Percentiles rank a stretch among this genome's conserved stretches.
These are phyloP conservation scores for Globisporangium nunn DNA, from an alignment of 352 stramenopile species.

Conservation along the genomic window DNA sequence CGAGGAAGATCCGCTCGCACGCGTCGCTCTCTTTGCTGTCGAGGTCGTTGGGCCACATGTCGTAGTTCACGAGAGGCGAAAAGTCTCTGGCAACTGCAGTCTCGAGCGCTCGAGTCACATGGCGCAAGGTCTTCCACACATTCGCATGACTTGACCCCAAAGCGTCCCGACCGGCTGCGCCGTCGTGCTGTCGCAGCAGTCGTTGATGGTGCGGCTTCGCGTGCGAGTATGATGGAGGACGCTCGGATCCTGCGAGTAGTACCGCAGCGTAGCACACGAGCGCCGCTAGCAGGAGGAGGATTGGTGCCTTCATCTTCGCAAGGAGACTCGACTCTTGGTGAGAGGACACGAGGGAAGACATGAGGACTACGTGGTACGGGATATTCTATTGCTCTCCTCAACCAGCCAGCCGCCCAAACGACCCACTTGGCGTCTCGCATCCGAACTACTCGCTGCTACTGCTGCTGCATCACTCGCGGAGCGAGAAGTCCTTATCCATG, in stretches of 20 bases:
- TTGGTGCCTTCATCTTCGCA: background rate
- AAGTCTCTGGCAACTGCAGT: background rate
- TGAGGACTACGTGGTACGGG: background rate
- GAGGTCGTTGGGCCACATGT: slow-evolving; percentile 5
- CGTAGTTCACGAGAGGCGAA: background rate
- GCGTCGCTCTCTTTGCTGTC: slow-evolving; percentile 24
- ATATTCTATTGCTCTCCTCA: background rate
- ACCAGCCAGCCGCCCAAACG: too few relatives aligned
- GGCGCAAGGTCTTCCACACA: background rate
- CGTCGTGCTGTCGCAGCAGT: background rate
- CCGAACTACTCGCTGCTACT: too few relatives aligned
- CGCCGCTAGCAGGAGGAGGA: background rate
- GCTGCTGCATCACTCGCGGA: slow-evolving; percentile 32
- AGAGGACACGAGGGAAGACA: background rate
- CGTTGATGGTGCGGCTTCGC: background rate
- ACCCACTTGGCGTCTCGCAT: too few relatives aligned
- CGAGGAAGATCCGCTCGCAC: slow-evolving; percentile 26
- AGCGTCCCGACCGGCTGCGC: too few relatives aligned
- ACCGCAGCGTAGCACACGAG: background rate
- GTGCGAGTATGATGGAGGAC: background rate
- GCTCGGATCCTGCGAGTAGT: background rate
- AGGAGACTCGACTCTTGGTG: too few relatives aligned
- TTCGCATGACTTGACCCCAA: too few relatives aligned
- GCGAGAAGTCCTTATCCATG: slow-evolving; percentile 79
- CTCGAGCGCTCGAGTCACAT: background rate